phyloP scores from a whole-genome alignment of 169 alveolate genomes.

The Plasmodium relictum region DNA sequence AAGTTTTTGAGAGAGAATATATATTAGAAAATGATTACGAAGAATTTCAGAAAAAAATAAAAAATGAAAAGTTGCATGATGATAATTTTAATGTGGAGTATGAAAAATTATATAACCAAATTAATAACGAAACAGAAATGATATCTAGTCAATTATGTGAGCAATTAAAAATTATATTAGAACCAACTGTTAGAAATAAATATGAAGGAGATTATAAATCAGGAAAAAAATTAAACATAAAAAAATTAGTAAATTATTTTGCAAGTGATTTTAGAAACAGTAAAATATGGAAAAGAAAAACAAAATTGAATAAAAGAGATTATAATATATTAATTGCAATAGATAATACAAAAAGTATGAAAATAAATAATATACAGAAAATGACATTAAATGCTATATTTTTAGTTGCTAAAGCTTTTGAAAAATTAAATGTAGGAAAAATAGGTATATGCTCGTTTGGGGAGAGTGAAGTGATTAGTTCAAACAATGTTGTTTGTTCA shows the following conservation, averaged over 20 bases:
- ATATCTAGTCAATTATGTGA: conserved; percentile 89
- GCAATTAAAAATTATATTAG: conserved; percentile 92
- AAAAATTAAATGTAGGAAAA: conserved; percentile 91
- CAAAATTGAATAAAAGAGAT: conserved; percentile 96
- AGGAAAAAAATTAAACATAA: conserved; percentile 96
- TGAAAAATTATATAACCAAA: conserved; percentile 70
- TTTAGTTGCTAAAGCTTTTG: conserved; percentile 90
- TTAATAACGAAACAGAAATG: conserved; percentile 75
- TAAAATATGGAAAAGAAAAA: conserved; percentile 99
- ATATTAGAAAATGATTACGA: not conserved
- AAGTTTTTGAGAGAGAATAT: conserved; percentile 32
- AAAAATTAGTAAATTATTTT: conserved; percentile 97
- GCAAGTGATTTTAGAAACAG: conserved; percentile 99
- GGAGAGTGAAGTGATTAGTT: conserved; percentile 79
- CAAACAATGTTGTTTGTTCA: conserved; percentile 71
- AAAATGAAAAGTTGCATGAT: conserved; percentile 11
- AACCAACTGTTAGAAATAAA: conserved; percentile 93
- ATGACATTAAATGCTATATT: conserved; percentile 89
- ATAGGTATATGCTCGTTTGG: conserved; percentile 88
- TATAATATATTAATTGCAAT: conserved; percentile 96
- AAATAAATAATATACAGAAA: conserved; percentile 91
- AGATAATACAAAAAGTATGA: conserved; percentile 97
- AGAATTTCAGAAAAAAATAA: not conserved
- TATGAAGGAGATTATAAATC: conserved; percentile 97
- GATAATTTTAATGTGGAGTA: conserved; percentile 18